phyloP scores from a whole-genome alignment of 345 rosid species.

The Pugionium cornutum region DNA sequence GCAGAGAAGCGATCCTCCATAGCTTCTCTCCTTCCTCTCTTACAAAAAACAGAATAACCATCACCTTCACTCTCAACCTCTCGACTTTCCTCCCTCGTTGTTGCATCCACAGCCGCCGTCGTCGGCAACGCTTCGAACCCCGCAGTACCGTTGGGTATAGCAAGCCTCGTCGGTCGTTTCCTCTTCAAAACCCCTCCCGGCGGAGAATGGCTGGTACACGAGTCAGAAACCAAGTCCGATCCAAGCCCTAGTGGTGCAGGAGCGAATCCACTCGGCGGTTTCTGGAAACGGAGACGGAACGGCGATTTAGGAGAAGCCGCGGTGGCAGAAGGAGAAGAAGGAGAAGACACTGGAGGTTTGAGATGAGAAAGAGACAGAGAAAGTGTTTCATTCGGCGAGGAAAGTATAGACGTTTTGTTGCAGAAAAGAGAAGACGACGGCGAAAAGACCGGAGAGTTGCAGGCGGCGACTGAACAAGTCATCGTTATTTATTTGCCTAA shows the following conservation, averaged over 20 bases:
- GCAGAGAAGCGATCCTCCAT: slow-evolving; percentile 96
- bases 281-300: slow-evolving; percentile 65
- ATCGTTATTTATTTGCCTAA: slow-evolving; percentile 23
- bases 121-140: slow-evolving; percentile 40
- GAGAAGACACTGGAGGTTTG: slow-evolving; percentile 43
- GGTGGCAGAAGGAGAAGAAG: slow-evolving; percentile 47
- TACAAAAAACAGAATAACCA: slow-evolving; percentile 77
- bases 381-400: slow-evolving; percentile 48
- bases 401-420: slow-evolving; percentile 48
- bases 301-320: slow-evolving; percentile 67
- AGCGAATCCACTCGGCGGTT: slow-evolving; percentile 48
- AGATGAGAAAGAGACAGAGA: slow-evolving; percentile 50
- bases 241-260: slow-evolving; percentile 32
- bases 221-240: slow-evolving; percentile 31
- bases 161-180: slow-evolving; percentile 76
- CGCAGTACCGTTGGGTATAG: slow-evolving; percentile 51
- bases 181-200: slow-evolving; percentile 55
- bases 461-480: slow-evolving; percentile 75
- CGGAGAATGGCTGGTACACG: slow-evolving; percentile 35
- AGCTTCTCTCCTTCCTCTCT: slow-evolving; percentile 83
- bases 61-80: slow-evolving; percentile 59
- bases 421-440: slow-evolving; percentile 69
- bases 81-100: slow-evolving; percentile 43
- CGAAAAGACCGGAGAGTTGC: slow-evolving; percentile 81
- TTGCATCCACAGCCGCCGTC: slow-evolving; percentile 25